Percentiles rank a stretch among this genome's conserved stretches.
phyloP scores from a whole-genome alignment of 768 basidiomycete species.

The Tremella mesenterica region DNA sequence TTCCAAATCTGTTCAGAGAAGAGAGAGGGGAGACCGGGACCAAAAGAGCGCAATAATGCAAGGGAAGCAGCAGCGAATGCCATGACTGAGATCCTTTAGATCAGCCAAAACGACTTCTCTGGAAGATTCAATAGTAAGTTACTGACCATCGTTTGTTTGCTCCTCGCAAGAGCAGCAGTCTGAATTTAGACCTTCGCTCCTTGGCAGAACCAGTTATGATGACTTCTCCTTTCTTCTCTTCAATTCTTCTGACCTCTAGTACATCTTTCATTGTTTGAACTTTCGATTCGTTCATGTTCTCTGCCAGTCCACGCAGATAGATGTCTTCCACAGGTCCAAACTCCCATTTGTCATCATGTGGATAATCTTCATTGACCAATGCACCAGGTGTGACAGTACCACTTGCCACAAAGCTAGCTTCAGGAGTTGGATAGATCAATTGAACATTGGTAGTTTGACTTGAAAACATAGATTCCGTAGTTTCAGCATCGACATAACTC shows the following conservation, averaged over 20 bases:
- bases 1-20: background rate
- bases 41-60: background rate
- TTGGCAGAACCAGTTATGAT: background rate
- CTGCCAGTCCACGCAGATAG: background rate
- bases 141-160: too few relatives aligned
- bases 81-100: background rate
- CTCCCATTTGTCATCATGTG: background rate
- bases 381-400: conserved; percentile 11
- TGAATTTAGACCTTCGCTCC: too few relatives aligned
- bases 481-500: conserved; percentile 14
- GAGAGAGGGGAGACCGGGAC: background rate
- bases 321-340: background rate
- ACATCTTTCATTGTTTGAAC: background rate
- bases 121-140: background rate
- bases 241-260: background rate
- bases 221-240: background rate
- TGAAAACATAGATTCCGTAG: background rate
- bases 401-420: conserved; percentile 3
- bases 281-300: background rate
- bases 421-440: conserved; percentile 12
- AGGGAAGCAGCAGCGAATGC: background rate
- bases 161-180: too few relatives aligned
- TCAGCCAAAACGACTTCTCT: background rate
- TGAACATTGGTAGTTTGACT: background rate
- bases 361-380: background rate